Evolutionary conservation across 352 stramenopile genomes (phyloP), one percentile per base, ranked within the genome.

Genomic region (Phytophthora brassicae): DNA sequence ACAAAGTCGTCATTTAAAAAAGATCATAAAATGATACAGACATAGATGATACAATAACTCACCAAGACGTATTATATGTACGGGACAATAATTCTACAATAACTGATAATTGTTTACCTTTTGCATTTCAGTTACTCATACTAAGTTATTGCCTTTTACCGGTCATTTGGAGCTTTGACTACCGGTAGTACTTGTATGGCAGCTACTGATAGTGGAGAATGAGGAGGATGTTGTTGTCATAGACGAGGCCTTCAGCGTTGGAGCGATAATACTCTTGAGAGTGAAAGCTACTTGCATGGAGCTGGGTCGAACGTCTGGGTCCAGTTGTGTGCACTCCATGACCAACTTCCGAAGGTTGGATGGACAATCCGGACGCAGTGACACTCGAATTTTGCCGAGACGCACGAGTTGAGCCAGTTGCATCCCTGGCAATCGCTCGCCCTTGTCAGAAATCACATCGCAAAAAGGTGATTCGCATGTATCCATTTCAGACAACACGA

Each of bases 401-500:
- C 79, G 77, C 26, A 87, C 80, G 24, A 83, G 66, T 28, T 90
- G 80, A 41, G 81, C 80, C 12, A 92, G 64, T 47, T 92, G 83
- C 83, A 92, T 92, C 8, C 72, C 72, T 29, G 83, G 80, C 13
- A 92, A 70, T 0, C 70, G 70, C 58, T 88, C 70, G 19, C 79
- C 75, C 20, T 65, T 68, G 17, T 77, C 66, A 11, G 68, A 77
- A 11, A 53, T 86, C 23, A 89, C 64, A 24, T 76, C 58, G 1
- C 74, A 65, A 59, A 88, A 94, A 13, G 85, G 85, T 4, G 64
- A 43, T 26, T 85, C 65, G 43, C 77, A 79, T 38, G 85, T 92
- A 44, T 94, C 85, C 55, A 92, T 76, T 53, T 94, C 85, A 3
- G 81, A 89, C 1, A 94, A 64, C 43, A 94, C 83, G 31, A 96